Evolutionary conservation across 441 rosid genomes (phyloP), one percentile per base, ranked within the genome.

Genomic region (Erysimum pusillum): DNA sequence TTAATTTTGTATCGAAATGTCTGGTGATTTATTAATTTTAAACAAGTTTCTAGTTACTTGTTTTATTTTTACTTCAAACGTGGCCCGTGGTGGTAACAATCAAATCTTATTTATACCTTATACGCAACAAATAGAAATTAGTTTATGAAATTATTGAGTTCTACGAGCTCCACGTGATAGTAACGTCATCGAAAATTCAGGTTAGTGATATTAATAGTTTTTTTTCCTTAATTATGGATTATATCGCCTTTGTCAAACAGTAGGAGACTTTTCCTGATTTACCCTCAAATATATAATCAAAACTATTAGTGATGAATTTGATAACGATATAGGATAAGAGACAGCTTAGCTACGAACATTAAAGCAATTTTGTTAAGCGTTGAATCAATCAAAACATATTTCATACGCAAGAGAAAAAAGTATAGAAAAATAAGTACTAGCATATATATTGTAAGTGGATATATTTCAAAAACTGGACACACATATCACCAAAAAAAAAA

Each of bases 301-400:
- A 66, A 8, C 3, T 52, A 18, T 13, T 13, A 38, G 9, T 53
- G n/a, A 67, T 67, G 10, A 13, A 35, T 13, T 49, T 66, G 18
- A 34, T 32, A 34, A 49, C 42, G 49, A 52, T 36, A 34, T n/a
- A n/a, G n/a, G n/a, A n/a, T n/a, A 25, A 1, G 28, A 36, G 22
- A 36, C 71, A 36, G 20, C 71, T 67, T 67, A 68, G 11, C 38
- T 15, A 67, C 71, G 20, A 35, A 4, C 18, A 65, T 32, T 48
- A 10, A 46, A 65, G 44, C 7, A 22, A 22, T 4, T 18, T 35
- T 35, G 71, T 14, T 31, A 35, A 3, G 35, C 18, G 46, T 49
- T 66, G 10, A 35, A 67, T 35, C 46, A 51, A 35, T 17, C 14
- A 35, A 67, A 67, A 14, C 36, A 61, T 10, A 15, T 65, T 42